These are phyloP conservation scores for Brettanomyces nanus DNA, from an alignment of 805 yeast genomes.

Conservation along the genomic window DNA sequence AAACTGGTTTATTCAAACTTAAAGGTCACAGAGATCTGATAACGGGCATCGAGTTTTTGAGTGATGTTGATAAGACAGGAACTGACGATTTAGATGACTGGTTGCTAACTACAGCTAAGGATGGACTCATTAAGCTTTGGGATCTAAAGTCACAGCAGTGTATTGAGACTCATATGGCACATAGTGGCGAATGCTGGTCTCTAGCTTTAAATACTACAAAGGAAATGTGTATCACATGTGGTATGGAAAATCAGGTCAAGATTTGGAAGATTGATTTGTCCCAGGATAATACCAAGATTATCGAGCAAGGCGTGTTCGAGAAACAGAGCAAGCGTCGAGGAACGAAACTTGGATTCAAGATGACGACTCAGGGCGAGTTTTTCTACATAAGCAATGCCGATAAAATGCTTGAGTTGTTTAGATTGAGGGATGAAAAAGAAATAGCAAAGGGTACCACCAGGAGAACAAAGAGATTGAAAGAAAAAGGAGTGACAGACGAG, in stretches of 20 bases:
- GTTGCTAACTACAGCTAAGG: slow-evolving; percentile 73
- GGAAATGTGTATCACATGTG: slow-evolving; percentile 55
- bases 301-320: slow-evolving; percentile 58
- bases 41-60: slow-evolving; percentile 58
- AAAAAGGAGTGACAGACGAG: slow-evolving; percentile 55
- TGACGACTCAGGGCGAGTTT: slow-evolving; percentile 33
- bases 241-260: slow-evolving; percentile 74
- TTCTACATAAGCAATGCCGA: slow-evolving; percentile 75
- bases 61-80: slow-evolving; percentile 23
- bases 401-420: slow-evolving; percentile 69
- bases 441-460: slow-evolving; percentile 67
- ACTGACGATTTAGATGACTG: slow-evolving; percentile 60
- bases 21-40: slow-evolving; percentile 86
- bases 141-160: slow-evolving; percentile 85
- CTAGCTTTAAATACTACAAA: slow-evolving; percentile 37
- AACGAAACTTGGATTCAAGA: slow-evolving; percentile 44
- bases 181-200: slow-evolving; percentile 90
- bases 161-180: slow-evolving; percentile 91
- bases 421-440: slow-evolving; percentile 71
- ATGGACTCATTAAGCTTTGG: slow-evolving; percentile 90
- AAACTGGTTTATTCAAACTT: slow-evolving; percentile 78
- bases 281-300: slow-evolving; percentile 28
- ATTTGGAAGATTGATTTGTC: slow-evolving; percentile 74
- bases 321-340: slow-evolving; percentile 75
- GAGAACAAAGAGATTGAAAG: slow-evolving; percentile 69